phyloP scores from a whole-genome alignment of 345 rosid species.

The Salix dunnii region DNA sequence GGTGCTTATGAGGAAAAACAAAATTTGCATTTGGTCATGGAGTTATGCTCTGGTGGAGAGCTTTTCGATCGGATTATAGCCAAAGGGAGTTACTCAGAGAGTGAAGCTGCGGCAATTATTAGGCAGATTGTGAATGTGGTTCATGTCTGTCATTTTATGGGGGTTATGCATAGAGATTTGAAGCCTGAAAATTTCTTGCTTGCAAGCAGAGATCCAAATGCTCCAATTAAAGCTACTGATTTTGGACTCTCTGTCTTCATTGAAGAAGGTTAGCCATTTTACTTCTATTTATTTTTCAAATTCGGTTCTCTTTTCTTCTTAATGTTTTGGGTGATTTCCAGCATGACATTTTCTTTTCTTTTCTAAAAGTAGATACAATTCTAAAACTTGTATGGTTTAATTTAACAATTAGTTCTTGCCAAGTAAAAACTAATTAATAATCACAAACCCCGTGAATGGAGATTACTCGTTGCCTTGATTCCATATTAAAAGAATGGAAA shows the following conservation, averaged over 20 bases:
- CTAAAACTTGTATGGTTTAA: neutral
- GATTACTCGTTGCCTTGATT: too few species aligned
- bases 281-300: neutral
- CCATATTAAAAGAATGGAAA: too few species aligned
- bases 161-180: constrained; percentile 34
- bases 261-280: constrained; percentile 21
- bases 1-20: constrained; percentile 31
- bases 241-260: constrained; percentile 35
- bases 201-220: neutral
- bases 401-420: neutral
- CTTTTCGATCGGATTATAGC: constrained; percentile 31
- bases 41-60: constrained; percentile 35
- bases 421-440: neutral
- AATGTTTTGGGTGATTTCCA: neutral
- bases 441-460: too few species aligned
- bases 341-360: neutral
- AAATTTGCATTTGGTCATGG: constrained; percentile 26
- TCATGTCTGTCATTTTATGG: constrained; percentile 36
- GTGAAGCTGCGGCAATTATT: constrained; percentile 14
- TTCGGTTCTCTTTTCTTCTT: neutral
- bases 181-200: constrained; percentile 38
- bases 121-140: constrained; percentile 35
- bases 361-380: neutral
- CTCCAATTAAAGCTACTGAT: constrained; percentile 31
- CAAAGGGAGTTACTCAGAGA: constrained; percentile 21